phyloP scores from a whole-genome alignment of 2,329 filamentous ascomycete species.

The Diaporthe sp. region DNA sequence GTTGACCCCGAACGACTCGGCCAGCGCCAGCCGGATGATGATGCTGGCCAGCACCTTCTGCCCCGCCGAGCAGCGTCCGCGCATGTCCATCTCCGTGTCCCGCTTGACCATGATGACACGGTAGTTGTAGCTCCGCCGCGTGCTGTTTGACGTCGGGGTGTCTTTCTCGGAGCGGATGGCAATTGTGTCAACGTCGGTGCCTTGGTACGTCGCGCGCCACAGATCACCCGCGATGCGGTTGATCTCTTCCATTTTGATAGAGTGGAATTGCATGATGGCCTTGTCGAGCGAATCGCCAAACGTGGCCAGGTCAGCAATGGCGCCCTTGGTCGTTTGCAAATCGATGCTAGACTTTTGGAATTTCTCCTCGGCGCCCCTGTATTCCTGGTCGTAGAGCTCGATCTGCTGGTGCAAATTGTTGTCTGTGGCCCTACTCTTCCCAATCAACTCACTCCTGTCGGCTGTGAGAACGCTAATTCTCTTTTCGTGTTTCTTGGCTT shows the following conservation, averaged over 20 bases:
- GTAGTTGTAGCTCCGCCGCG: slow-evolving; percentile 94
- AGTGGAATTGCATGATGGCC: slow-evolving; percentile 97
- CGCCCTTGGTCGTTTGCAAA: slow-evolving; percentile 92
- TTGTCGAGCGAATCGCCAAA: slow-evolving; percentile 90
- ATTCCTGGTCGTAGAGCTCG: slow-evolving; percentile 86
- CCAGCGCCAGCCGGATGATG: slow-evolving; percentile 95
- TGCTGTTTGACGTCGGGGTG: slow-evolving; percentile 62
- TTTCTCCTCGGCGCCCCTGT: slow-evolving; percentile 83
- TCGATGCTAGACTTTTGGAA: slow-evolving; percentile 92
- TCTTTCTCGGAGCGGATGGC: slow-evolving; percentile 94
- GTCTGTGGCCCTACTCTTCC: slow-evolving; percentile 87
- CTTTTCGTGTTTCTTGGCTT: slow-evolving; percentile 77
- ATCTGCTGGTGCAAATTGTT: slow-evolving; percentile 81
- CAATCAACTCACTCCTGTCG: slow-evolving; percentile 81
- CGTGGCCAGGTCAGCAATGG: slow-evolving; percentile 88
- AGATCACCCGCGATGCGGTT: slow-evolving; percentile 95
- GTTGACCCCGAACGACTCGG: slow-evolving; percentile 95
- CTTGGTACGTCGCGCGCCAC: slow-evolving; percentile 97
- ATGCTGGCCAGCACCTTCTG: slow-evolving; percentile 98
- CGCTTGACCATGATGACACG: slow-evolving; percentile 98
- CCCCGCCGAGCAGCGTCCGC: slow-evolving; percentile 94
- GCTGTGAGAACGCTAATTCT: slow-evolving; percentile 79
- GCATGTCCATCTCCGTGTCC: slow-evolving; percentile 99
- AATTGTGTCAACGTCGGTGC: slow-evolving; percentile 97
- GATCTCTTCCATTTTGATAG: slow-evolving; percentile 98